Base-by-base conservation (phyloP, 805 yeast species). In the Sugiyamaella lignohabitans region DNA sequence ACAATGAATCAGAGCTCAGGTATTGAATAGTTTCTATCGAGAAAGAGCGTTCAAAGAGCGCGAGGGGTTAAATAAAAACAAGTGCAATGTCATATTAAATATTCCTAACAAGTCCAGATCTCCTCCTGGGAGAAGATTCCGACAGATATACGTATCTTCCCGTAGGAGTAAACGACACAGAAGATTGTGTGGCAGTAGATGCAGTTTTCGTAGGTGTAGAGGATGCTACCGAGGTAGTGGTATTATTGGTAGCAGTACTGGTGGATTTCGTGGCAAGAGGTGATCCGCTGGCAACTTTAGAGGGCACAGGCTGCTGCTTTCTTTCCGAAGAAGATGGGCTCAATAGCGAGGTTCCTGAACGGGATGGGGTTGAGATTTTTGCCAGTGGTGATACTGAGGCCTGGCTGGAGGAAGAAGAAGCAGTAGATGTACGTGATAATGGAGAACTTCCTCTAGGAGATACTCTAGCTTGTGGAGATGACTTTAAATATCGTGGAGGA, bases 401-500 rank as follows among this genome's bases (percentile, higher is more conserved):
- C n/a, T n/a, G n/a, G n/a, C n/a, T n/a, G n/a, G n/a, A n/a, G n/a
- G 14, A 27, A 8, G 32, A 14, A 27, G 32, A 27, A 8, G 32
- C 32, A 8, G 8, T 27, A 27, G 32, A 27, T 27, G 32, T 27
- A 8, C 32, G 8, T 27, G 32, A 27, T 27, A 27, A 27, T 14
- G 38, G 38, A 27, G 30, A 27, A 14, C 20, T 10, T 5, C 21
- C 21, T 27, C 50, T 40, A 5, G 52, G 53, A 1, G 55, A 54
- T 24, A 51, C 24, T 21, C 56, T 43, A 23, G 53, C n/a, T 35
- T 48, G 48, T 18, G 54, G 44, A 21, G 62, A 57, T 11, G 56
- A 45, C 43, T 50, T 47, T 38, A 48, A 34, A 43, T 48, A 51
- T 32, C 47, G 36, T n/a, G 61, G 61, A 21, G 61, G 57, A 6